Percentiles rank a stretch among this genome's conserved stretches.
Evolutionary conservation across 345 rosid genomes (phyloP).

Genomic region (Acer campestre): DNA sequence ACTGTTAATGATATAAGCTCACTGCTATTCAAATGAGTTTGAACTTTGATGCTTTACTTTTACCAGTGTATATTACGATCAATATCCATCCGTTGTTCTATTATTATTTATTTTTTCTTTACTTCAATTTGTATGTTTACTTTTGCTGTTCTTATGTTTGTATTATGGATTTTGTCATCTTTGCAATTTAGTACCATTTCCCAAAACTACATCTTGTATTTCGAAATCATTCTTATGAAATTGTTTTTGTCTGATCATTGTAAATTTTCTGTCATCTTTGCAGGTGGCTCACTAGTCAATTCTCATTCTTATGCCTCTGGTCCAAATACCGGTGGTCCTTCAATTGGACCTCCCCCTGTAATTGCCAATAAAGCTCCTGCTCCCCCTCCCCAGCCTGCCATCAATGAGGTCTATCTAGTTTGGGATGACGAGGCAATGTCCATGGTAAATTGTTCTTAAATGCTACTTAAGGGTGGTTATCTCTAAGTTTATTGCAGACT

Average conservation of each 20-base stretch:
- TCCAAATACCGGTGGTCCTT: slow-evolving; percentile 93
- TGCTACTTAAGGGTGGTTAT: neutral
- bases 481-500: slow-evolving; percentile 1
- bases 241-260: slow-evolving; percentile 9
- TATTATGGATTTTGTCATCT: neutral
- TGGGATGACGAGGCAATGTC: slow-evolving; percentile 99
- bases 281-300: slow-evolving; percentile 52
- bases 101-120: too few species aligned
- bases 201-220: neutral
- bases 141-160: too few species aligned
- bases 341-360: slow-evolving; percentile 98
- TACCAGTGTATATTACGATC: too few species aligned
- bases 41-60: too few species aligned
- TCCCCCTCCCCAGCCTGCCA: slow-evolving; percentile 63
- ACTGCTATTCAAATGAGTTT: neutral
- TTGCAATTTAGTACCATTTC: neutral
- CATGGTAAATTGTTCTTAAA: slow-evolving; percentile 60
- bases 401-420: slow-evolving; percentile 91
- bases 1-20: neutral
- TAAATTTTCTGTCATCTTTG: slow-evolving; percentile 9
- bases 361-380: slow-evolving; percentile 92
- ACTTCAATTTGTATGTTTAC: too few species aligned
- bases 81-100: too few species aligned
- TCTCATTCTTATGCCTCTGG: slow-evolving; percentile 97
- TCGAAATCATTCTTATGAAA: neutral